phyloP scores from a whole-genome alignment of 2,329 filamentous ascomycete species.

The Fusarium transvaalense region DNA sequence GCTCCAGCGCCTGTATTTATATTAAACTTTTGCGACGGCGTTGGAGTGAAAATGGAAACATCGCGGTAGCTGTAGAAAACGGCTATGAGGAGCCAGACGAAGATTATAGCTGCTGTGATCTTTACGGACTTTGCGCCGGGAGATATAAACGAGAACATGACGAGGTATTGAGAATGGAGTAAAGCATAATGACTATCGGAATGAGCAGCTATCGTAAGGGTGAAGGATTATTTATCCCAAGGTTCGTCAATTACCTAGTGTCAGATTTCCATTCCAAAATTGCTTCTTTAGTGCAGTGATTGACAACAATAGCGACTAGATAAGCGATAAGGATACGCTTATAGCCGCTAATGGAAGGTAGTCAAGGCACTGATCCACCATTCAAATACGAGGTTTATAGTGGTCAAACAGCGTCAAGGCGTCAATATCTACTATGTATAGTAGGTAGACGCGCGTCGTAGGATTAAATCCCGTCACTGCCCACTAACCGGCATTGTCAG shows the following conservation, averaged over 20 bases:
- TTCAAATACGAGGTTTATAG: background rate
- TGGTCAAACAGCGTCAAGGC: background rate
- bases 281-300: background rate
- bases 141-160: constrained; percentile 30
- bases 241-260: background rate
- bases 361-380: background rate
- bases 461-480: background rate
- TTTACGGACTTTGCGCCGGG: constrained; percentile 23
- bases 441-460: constrained; percentile 1
- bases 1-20: too few species aligned
- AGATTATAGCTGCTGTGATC: constrained; percentile 15
- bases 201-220: background rate
- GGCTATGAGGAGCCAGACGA: constrained; percentile 29
- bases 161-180: background rate
- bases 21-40: background rate
- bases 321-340: background rate
- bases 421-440: too few species aligned
- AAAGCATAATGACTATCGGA: background rate
- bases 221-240: background rate
- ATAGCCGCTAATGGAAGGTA: background rate
- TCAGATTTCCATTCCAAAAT: background rate
- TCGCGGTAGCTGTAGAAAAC: constrained; percentile 20
- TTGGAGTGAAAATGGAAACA: background rate
- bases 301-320: constrained; percentile 1
- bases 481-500: background rate